phyloP scores from a whole-genome alignment of 331 rosid genomes.

The Rhamnella rubrinervis region DNA sequence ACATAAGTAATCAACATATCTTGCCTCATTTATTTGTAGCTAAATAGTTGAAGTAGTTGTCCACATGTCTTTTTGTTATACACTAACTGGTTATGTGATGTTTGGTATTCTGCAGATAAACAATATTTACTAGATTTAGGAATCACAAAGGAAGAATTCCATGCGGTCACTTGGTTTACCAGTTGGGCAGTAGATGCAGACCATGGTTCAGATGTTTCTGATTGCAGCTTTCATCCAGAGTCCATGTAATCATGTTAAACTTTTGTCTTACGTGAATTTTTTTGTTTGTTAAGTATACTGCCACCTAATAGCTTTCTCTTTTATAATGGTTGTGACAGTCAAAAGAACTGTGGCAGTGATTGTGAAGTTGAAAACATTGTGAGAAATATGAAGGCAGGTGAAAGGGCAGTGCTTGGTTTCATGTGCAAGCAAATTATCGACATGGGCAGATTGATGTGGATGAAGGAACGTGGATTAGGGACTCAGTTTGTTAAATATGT shows the following conservation, averaged over 20 bases:
- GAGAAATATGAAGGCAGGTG: conserved; percentile 58
- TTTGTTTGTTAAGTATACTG: not conserved
- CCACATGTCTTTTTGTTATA: conserved; percentile 13
- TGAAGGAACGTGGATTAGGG: conserved; percentile 62
- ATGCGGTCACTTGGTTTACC: conserved; percentile 86
- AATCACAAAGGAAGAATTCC: conserved; percentile 68
- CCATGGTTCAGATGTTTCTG: conserved; percentile 62
- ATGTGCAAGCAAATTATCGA: conserved; percentile 95
- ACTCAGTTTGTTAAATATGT: conserved; percentile 73
- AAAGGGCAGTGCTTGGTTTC: conserved; percentile 80
- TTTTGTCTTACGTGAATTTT: not conserved
- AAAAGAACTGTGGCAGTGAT: conserved; percentile 35
- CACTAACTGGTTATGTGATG: conserved; percentile 15
- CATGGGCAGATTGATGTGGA: conserved; percentile 82
- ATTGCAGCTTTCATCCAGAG: conserved; percentile 35
- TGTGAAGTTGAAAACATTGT: conserved; percentile 52
- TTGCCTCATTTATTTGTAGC: conserved; percentile 1
- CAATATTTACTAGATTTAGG: conserved; percentile 61
- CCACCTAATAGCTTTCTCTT: not conserved
- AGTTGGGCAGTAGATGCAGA: conserved; percentile 93
- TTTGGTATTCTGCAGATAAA: conserved; percentile 52
- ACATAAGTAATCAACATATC: conserved; percentile 53
- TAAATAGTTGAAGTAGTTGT: conserved; percentile 14
- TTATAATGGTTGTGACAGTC: conserved; percentile 32
- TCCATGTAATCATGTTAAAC: conserved; percentile 45